phyloP scores from a whole-genome alignment of 805 yeast species.

The Lachancea sp. region DNA sequence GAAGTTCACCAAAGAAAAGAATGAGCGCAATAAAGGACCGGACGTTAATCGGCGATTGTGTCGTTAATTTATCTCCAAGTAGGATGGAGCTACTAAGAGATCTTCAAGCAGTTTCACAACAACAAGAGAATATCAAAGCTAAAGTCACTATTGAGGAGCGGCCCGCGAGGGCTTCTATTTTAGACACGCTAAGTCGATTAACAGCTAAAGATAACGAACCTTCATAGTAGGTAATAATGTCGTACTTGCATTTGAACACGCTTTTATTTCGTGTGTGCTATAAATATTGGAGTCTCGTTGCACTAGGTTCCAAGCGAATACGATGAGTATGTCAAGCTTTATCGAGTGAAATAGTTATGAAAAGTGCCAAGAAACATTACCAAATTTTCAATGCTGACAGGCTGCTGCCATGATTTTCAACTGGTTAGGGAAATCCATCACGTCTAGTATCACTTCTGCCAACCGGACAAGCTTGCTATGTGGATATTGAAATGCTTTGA shows the following conservation, averaged over 20 bases:
- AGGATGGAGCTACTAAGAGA: slow-evolving; percentile 10
- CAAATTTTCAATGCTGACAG: slow-evolving; percentile 14
- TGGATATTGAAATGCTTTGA: slow-evolving; percentile 34
- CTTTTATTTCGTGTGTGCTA: too few species aligned
- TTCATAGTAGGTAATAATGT: background rate
- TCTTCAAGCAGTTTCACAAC: slow-evolving; percentile 6
- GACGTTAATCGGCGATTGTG: background rate
- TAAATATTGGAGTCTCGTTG: too few species aligned
- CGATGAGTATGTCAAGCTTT: too few species aligned
- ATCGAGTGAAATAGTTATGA: background rate
- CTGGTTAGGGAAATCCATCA: slow-evolving; percentile 60
- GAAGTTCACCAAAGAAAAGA: background rate
- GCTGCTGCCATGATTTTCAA: slow-evolving; percentile 39
- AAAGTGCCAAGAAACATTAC: too few species aligned
- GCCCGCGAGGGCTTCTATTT: slow-evolving; percentile 11
- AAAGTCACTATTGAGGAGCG: background rate
- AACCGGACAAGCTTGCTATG: slow-evolving; percentile 39
- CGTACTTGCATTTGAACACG: background rate
- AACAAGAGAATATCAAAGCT: slow-evolving; percentile 5
- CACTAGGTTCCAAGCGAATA: too few species aligned
- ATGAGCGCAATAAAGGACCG: background rate
- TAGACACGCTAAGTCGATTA: slow-evolving; percentile 10
- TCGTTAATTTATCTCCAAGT: slow-evolving; percentile 7
- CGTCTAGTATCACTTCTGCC: slow-evolving; percentile 54
- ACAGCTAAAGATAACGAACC: background rate